These are phyloP conservation scores for Posidonia oceanica DNA, from an alignment of 116 monocot species.

Conservation along the genomic window DNA sequence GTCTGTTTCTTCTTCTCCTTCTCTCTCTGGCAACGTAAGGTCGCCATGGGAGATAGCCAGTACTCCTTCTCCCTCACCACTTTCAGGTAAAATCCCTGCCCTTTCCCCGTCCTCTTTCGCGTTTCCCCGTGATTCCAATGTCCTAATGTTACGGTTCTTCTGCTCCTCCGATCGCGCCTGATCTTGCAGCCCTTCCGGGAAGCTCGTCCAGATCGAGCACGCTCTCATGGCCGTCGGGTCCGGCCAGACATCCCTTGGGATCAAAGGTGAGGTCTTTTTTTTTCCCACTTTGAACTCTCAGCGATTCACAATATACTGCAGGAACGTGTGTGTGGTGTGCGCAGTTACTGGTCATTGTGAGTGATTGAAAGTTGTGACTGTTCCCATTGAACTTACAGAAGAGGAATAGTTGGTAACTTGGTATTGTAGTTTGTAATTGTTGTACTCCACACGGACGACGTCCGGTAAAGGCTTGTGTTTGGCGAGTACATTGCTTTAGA, in stretches of 20 bases:
- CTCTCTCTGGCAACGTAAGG: background rate
- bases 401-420: background rate
- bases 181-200: constrained; percentile 73
- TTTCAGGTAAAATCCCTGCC: constrained; percentile 55
- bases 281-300: background rate
- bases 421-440: too few relatives aligned
- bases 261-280: constrained; percentile 56
- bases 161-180: too few relatives aligned
- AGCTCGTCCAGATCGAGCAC: constrained; percentile 98
- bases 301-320: too few relatives aligned
- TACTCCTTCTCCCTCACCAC: constrained; percentile 99
- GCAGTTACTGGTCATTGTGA: too few relatives aligned
- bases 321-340: too few relatives aligned
- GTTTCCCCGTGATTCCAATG: background rate
- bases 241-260: constrained; percentile 98
- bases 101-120: background rate
- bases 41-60: constrained; percentile 83
- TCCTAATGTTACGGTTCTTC: background rate
- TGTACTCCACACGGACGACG: too few relatives aligned
- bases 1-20: background rate
- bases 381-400: background rate
- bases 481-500: too few relatives aligned
- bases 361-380: background rate
- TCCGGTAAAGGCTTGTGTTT: too few relatives aligned
- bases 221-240: constrained; percentile 91